Conservation (phyloP, 2,329 filamentous ascomycete genomes). For the Calonectria pseudoreteaudii region DNA sequence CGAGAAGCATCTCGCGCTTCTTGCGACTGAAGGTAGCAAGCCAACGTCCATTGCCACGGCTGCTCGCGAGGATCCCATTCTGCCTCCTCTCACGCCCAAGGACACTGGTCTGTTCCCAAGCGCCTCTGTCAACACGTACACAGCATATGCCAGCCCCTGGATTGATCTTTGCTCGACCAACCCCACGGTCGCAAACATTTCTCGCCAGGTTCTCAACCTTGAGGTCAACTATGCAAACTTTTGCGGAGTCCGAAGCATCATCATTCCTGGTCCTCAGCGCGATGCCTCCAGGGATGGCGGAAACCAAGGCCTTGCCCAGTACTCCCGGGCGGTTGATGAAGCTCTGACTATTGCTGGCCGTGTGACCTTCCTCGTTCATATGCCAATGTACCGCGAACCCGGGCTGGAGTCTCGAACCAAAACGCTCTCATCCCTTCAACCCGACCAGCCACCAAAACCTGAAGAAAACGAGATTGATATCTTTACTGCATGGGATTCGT, state of each 20-base stretch:
- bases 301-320: conserved; percentile 73
- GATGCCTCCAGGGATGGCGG: conserved; percentile 66
- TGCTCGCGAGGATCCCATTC: conserved; percentile 66
- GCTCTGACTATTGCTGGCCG: conserved; percentile 80
- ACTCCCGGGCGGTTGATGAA: conserved; percentile 86
- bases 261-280: conserved; percentile 82
- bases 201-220: conserved; percentile 88
- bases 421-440: conserved; percentile 61
- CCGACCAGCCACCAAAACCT: conserved; percentile 46
- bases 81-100: conserved; percentile 79
- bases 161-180: conserved; percentile 89
- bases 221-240: conserved; percentile 97
- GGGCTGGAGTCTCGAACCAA: conserved; percentile 64
- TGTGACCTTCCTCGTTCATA: conserved; percentile 82
- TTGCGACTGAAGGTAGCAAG: conserved; percentile 55
- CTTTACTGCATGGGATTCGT: conserved; percentile 91
- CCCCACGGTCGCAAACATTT: conserved; percentile 85
- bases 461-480: conserved; percentile 69
- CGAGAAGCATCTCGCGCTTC: conserved; percentile 62
- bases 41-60: conserved; percentile 56
- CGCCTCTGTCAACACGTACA: conserved; percentile 76
- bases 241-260: conserved; percentile 86
- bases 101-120: conserved; percentile 81
- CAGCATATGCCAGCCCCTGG: conserved; percentile 89
- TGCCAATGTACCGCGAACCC: conserved; percentile 85